Percentiles rank a stretch among this genome's conserved stretches.
Evolutionary conservation across 163 green algal genomes (phyloP).

Genomic region (Scenedesmus sp.): DNA sequence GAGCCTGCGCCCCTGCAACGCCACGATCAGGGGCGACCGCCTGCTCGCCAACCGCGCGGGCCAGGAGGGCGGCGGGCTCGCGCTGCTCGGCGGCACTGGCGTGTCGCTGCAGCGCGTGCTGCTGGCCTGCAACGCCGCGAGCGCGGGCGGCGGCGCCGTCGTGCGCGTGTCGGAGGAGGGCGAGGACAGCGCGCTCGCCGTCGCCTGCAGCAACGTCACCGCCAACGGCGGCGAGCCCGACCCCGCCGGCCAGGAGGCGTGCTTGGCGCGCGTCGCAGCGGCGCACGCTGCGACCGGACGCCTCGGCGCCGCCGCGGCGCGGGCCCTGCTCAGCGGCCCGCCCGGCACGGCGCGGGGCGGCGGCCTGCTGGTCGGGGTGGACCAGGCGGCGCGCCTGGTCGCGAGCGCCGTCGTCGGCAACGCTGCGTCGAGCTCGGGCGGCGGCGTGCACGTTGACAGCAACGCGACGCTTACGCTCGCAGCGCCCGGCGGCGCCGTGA

Average conservation of each 20-base stretch:
- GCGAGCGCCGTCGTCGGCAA: slow-evolving; percentile 17
- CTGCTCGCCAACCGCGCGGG: slow-evolving; percentile 5
- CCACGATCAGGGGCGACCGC: neutral
- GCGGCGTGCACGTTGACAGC: neutral
- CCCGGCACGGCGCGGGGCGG: neutral
- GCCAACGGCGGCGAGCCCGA: neutral
- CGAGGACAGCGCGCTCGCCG: neutral
- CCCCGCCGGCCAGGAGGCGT: neutral
- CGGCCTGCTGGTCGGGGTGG: slow-evolving; percentile 9
- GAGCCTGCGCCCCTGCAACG: slow-evolving; percentile 16
- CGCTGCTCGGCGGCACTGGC: neutral
- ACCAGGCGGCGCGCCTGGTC: neutral
- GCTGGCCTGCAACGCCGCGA: slow-evolving; percentile 22
- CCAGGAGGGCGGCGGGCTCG: slow-evolving; percentile 12
- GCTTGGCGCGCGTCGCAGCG: neutral
- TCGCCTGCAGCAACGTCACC: slow-evolving; percentile 11
- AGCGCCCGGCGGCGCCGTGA: neutral
- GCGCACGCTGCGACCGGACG: too few relatives aligned
- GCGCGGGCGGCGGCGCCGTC: slow-evolving; percentile 3
- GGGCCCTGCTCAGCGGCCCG: too few relatives aligned
- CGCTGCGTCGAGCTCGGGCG: slow-evolving; percentile 12
- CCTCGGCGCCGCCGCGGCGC: neutral
- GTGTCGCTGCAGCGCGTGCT: slow-evolving; percentile 3
- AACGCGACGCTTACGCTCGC: neutral
- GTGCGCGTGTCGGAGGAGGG: slow-evolving; percentile 12